These are phyloP conservation scores for Skeletonema costatum DNA, from an alignment of 108 stramenopile genomes.

Conservation along the genomic window DNA sequence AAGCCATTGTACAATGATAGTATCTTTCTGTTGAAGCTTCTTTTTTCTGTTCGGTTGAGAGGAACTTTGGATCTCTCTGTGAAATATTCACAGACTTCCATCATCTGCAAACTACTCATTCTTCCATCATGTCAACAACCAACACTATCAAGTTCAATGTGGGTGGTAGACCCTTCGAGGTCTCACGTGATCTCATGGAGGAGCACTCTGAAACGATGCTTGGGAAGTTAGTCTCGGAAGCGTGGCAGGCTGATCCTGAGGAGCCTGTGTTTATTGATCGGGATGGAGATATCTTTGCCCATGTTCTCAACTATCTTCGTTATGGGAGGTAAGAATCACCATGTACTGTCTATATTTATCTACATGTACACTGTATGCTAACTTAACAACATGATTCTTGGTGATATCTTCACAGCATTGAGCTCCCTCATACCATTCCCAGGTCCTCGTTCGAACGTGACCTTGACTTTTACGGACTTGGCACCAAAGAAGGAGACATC, in stretches of 20 bases:
- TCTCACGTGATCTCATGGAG: constrained; percentile 14
- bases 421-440: neutral
- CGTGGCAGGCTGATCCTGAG: constrained; percentile 19
- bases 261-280: constrained; percentile 25
- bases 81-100: neutral
- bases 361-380: neutral
- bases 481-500: neutral
- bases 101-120: neutral
- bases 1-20: too few species aligned
- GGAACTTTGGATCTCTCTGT: neutral
- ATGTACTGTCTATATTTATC: neutral
- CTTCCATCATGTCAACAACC: constrained; percentile 6
- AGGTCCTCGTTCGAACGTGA: constrained; percentile 6
- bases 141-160: constrained; percentile 26
- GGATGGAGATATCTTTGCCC: constrained; percentile 8
- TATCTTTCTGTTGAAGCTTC: neutral
- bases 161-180: constrained; percentile 22
- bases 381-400: too few species aligned
- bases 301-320: constrained; percentile 22
- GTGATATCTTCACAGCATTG: constrained; percentile 1
- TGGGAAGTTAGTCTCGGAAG: constrained; percentile 18
- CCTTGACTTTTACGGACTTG: constrained; percentile 8
- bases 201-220: constrained; percentile 19
- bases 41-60: too few species aligned
- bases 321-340: constrained; percentile 8